Evolutionary conservation across 441 rosid genomes (phyloP).

Genomic region (Jatropha podagrica): DNA sequence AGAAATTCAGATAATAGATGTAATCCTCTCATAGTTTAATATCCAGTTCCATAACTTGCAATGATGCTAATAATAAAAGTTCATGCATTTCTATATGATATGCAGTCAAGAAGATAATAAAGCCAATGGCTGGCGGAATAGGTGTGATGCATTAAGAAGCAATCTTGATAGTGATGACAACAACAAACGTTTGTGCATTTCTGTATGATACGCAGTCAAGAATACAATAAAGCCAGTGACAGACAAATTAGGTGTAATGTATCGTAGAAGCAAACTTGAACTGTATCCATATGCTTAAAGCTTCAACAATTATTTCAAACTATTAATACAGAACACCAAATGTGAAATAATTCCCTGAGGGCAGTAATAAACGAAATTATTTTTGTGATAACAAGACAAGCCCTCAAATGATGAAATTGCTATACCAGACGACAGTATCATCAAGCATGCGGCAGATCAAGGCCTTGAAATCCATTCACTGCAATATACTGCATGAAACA

Average conservation of each 20-base stretch:
- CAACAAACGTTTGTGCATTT: not conserved
- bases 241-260: not conserved
- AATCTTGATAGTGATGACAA: not conserved
- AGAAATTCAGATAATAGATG: not conserved
- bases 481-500: slow-evolving; percentile 29
- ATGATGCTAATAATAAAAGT: not conserved
- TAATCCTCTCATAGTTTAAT: not conserved
- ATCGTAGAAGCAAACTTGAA: not conserved
- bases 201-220: not conserved
- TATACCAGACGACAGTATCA: not conserved
- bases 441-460: slow-evolving; percentile 13
- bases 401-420: not conserved
- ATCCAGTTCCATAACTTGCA: slow-evolving; percentile 10
- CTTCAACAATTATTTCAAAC: slow-evolving; percentile 13
- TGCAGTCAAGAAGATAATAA: not conserved
- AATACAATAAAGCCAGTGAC: not conserved
- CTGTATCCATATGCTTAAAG: not conserved
- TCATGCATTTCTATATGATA: not conserved
- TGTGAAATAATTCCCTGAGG: not conserved
- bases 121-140: not conserved
- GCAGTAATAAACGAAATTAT: not conserved
- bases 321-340: not conserved
- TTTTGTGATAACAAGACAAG: not conserved
- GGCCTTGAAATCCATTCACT: slow-evolving; percentile 18
- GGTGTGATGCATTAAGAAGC: not conserved